Percentiles rank a stretch among this genome's conserved stretches.
These are phyloP conservation scores for Lipomyces japonicus DNA, from an alignment of 805 yeast genomes.

Conservation along the genomic window DNA sequence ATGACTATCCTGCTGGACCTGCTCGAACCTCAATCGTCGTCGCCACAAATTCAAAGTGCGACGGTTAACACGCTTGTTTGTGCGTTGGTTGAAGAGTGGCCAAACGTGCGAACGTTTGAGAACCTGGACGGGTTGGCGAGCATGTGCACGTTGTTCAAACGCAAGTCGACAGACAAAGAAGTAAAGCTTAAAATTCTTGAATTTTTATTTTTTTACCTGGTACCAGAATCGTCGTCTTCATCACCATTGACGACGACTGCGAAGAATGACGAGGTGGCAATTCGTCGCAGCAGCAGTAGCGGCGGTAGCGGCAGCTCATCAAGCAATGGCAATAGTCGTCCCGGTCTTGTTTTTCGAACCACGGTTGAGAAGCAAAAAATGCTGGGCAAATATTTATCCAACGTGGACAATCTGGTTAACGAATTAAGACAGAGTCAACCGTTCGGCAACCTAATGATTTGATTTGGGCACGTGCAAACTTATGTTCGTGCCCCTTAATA, in stretches of 20 bases:
- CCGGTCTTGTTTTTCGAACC: conserved; percentile 35
- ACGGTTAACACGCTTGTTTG: conserved; percentile 56
- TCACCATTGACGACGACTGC: background rate
- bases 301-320: no score
- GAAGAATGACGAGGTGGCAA: background rate
- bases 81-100: conserved; percentile 52
- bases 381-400: conserved; percentile 44
- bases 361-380: conserved; percentile 46
- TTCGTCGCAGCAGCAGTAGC: background rate
- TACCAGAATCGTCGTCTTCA: conserved; percentile 49
- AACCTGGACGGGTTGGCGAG: conserved; percentile 50
- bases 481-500: no score
- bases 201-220: conserved; percentile 63
- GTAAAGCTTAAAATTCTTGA: conserved; percentile 64
- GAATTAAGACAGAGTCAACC: conserved; percentile 48
- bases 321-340: background rate
- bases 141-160: conserved; percentile 47
- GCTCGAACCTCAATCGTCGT: conserved; percentile 27
- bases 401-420: conserved; percentile 46
- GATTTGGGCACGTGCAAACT: no score
- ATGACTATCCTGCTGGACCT: conserved; percentile 39
- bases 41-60: conserved; percentile 36
- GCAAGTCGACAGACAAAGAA: conserved; percentile 44
- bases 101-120: conserved; percentile 59
- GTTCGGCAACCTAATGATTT: conserved; percentile 41